phyloP scores from a whole-genome alignment of 2,329 filamentous ascomycete species.

The Trichoderma lentiforme region DNA sequence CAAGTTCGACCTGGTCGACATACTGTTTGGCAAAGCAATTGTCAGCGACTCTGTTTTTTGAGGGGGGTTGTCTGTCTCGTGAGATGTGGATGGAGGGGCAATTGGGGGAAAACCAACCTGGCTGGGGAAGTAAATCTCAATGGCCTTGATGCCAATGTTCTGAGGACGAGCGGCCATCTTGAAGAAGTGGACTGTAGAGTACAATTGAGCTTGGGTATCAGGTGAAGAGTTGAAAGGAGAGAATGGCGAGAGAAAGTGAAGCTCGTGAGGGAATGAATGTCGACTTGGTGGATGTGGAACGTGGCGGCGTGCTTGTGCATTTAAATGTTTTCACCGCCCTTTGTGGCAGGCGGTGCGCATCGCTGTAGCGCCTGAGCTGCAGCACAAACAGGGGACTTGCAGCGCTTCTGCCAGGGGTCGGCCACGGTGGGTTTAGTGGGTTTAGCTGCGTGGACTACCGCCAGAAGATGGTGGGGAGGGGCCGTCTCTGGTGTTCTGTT shows the following conservation, averaged over 20 bases:
- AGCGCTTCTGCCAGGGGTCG: constrained; percentile 13
- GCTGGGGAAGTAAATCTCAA: constrained; percentile 83
- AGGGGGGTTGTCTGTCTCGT: not conserved
- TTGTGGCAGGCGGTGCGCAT: constrained; percentile 20
- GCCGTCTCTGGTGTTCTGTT: not conserved
- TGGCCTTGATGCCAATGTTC: constrained; percentile 91
- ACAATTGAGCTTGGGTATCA: not conserved
- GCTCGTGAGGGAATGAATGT: constrained; percentile 11
- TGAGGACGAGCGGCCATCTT: constrained; percentile 73
- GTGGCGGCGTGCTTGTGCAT: constrained; percentile 8
- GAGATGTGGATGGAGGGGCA: constrained; percentile 16
- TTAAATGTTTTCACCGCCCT: constrained; percentile 24
- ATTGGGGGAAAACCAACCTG: constrained; percentile 59
- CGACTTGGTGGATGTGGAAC: not conserved
- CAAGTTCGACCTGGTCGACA: constrained; percentile 77
- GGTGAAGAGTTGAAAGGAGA: not conserved
- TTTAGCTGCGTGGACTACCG: not conserved
- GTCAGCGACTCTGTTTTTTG: not conserved
- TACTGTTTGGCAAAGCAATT: constrained; percentile 53
- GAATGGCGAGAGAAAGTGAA: constrained; percentile 16
- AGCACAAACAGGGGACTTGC: not conserved
- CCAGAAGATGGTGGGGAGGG: not conserved
- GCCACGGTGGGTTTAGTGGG: not conserved
- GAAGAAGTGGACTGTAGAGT: constrained; percentile 18
- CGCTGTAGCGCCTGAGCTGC: not conserved